A percentile compares a stretch with the other conserved stretches of the same genome.
Conservation (phyloP, 1,284 basidiomycete species). For the Ustilago lituana region DNA sequence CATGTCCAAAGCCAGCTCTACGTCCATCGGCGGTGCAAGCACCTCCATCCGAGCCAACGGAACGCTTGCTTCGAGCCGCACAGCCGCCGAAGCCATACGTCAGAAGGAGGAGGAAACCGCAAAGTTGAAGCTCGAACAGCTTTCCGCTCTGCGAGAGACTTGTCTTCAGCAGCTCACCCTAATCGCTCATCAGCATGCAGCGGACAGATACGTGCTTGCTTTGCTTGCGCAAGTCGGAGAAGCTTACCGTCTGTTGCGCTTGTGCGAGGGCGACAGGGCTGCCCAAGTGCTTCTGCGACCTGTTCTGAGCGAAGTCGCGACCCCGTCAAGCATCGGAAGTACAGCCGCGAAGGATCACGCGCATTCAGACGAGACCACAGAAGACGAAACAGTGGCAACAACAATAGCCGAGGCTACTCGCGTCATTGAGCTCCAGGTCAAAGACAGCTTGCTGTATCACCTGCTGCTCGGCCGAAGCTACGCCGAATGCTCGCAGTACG, state of each 20-base stretch:
- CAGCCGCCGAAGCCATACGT: constrained; percentile 39
- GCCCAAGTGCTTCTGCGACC: constrained; percentile 28
- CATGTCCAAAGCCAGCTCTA: constrained; percentile 44
- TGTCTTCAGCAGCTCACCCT: constrained; percentile 22
- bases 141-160: constrained; percentile 19
- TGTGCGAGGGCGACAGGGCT: constrained; percentile 47
- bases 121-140: constrained; percentile 19
- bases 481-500: constrained; percentile 60
- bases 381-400: neutral
- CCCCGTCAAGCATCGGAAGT: no score
- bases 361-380: neutral
- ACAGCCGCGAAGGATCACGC: neutral
- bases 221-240: constrained; percentile 52
- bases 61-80: constrained; percentile 23
- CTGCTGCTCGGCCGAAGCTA: constrained; percentile 55
- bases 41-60: constrained; percentile 18
- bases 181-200: constrained; percentile 33
- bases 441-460: constrained; percentile 46
- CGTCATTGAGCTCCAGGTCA: constrained; percentile 20
- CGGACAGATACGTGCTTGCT: constrained; percentile 38
- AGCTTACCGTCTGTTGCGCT: constrained; percentile 53
- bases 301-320: neutral
- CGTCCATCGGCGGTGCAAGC: constrained; percentile 12
- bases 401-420: neutral
- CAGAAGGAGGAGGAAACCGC: constrained; percentile 28